These are phyloP conservation scores for Cryphonectria carpinicola DNA, from an alignment of 2,329 filamentous ascomycete genomes.

Conservation along the genomic window DNA sequence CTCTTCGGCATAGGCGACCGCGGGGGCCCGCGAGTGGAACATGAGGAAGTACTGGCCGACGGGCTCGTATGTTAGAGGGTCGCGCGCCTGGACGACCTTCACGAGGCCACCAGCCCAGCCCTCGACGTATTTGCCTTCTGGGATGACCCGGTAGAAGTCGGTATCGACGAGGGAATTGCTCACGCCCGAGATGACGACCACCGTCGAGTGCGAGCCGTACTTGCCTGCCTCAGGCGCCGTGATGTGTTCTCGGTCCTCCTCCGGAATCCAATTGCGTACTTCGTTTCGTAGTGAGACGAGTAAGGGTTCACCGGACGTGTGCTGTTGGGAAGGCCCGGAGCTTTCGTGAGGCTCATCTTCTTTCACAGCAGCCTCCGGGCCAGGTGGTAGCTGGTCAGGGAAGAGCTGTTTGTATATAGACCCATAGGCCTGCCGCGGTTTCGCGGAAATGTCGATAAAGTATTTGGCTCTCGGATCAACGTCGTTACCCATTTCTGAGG, in stretches of 20 bases:
- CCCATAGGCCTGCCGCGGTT: background rate
- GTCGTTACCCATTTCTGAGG: background rate
- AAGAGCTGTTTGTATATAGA: slow-evolving; percentile 23
- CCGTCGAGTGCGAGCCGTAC: slow-evolving; percentile 30
- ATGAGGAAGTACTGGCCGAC: slow-evolving; percentile 70
- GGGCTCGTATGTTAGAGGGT: slow-evolving; percentile 65
- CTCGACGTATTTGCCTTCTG: slow-evolving; percentile 65
- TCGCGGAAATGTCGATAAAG: background rate
- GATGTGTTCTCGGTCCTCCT: background rate
- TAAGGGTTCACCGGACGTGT: slow-evolving; percentile 11
- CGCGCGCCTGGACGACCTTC: slow-evolving; percentile 67
- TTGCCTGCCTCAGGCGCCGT: slow-evolving; percentile 17
- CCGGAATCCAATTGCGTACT: slow-evolving; percentile 27
- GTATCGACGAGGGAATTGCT: slow-evolving; percentile 63
- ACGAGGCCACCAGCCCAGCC: slow-evolving; percentile 68
- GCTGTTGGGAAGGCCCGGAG: background rate
- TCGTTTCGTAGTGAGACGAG: slow-evolving; percentile 27
- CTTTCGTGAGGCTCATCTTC: background rate
- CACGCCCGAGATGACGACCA: slow-evolving; percentile 61
- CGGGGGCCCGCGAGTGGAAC: slow-evolving; percentile 64
- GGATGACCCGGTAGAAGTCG: slow-evolving; percentile 72
- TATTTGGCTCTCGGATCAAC: slow-evolving; percentile 1
- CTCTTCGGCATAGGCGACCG: slow-evolving; percentile 63
- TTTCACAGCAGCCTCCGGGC: background rate
- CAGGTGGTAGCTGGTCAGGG: slow-evolving; percentile 16